phyloP scores from a whole-genome alignment of 139 green algal species.

The Volvox africanus region DNA sequence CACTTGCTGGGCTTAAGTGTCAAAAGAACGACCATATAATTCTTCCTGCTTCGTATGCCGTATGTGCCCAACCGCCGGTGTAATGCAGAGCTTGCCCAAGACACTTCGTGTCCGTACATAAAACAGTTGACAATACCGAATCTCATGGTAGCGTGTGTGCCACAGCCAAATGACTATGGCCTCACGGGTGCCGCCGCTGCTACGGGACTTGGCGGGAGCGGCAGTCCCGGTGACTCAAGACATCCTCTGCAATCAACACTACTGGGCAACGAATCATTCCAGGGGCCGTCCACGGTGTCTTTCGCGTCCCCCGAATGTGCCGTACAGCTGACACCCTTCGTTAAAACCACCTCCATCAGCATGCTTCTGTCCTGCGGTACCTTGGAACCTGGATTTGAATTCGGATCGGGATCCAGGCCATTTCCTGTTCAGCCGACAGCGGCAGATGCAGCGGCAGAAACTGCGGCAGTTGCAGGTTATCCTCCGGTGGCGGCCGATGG shows the following conservation, averaged over 20 bases:
- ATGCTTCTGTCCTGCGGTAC: not conserved
- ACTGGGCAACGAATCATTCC: not conserved
- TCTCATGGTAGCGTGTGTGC: not conserved
- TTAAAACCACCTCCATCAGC: not conserved
- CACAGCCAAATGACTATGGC: not conserved
- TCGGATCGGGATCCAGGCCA: not conserved
- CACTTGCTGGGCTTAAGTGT: not conserved
- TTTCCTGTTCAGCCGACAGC: not conserved
- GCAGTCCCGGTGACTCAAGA: too few species aligned
- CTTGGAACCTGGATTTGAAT: not conserved
- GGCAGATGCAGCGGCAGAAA: not conserved
- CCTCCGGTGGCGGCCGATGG: too few species aligned
- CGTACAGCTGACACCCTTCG: not conserved
- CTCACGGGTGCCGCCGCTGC: not conserved
- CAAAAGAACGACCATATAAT: not conserved
- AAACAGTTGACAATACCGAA: not conserved
- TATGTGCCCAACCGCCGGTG: not conserved
- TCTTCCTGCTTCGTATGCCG: not conserved
- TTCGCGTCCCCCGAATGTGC: not conserved
- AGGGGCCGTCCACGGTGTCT: not conserved
- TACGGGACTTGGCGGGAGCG: too few species aligned
- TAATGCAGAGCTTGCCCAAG: not conserved
- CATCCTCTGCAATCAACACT: not conserved
- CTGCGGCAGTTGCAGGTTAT: not conserved
- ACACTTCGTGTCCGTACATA: not conserved